Percentiles rank a stretch among this genome's conserved stretches.
These are phyloP conservation scores for Hygrophorus pudorinus DNA, from an alignment of 768 basidiomycete species.

Conservation along the genomic window DNA sequence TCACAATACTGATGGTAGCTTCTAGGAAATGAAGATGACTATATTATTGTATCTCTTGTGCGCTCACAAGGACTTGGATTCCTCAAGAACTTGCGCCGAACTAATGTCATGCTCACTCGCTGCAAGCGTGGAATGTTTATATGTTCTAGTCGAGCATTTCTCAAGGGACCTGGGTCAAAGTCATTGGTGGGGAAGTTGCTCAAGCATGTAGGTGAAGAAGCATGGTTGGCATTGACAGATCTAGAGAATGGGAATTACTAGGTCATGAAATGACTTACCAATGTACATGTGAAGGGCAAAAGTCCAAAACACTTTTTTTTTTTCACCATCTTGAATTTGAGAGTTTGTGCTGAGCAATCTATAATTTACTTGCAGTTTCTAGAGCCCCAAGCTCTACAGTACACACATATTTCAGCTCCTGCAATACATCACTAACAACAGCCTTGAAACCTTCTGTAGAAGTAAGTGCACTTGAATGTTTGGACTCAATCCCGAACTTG, in stretches of 20 bases:
- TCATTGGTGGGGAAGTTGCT: slow-evolving; percentile 36
- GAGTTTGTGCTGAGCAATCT: background rate
- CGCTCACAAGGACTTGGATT: slow-evolving; percentile 56
- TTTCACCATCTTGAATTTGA: slow-evolving; percentile 2
- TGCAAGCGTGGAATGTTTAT: slow-evolving; percentile 76
- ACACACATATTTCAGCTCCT: slow-evolving; percentile 60
- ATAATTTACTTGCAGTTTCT: slow-evolving; percentile 6
- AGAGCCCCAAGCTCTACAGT: slow-evolving; percentile 14
- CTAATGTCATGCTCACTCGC: slow-evolving; percentile 84
- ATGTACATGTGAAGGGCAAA: too few species aligned
- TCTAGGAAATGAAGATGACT: slow-evolving; percentile 76
- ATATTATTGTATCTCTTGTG: slow-evolving; percentile 65
- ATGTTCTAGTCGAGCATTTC: slow-evolving; percentile 50
- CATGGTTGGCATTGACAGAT: slow-evolving; percentile 30
- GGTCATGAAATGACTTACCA: background rate
- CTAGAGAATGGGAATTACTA: slow-evolving; percentile 27
- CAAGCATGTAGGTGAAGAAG: slow-evolving; percentile 24
- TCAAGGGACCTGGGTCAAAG: slow-evolving; percentile 39
- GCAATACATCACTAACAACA: slow-evolving; percentile 49
- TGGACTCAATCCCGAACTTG: slow-evolving; percentile 93
- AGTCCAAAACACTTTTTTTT: too few species aligned
- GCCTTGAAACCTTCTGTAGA: slow-evolving; percentile 62
- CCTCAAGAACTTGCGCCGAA: slow-evolving; percentile 49
- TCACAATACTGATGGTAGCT: slow-evolving; percentile 5
- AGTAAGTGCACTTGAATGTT: slow-evolving; percentile 56